phyloP scores from a whole-genome alignment of 2,329 filamentous ascomycete species.

The Colletotrichum magnum region DNA sequence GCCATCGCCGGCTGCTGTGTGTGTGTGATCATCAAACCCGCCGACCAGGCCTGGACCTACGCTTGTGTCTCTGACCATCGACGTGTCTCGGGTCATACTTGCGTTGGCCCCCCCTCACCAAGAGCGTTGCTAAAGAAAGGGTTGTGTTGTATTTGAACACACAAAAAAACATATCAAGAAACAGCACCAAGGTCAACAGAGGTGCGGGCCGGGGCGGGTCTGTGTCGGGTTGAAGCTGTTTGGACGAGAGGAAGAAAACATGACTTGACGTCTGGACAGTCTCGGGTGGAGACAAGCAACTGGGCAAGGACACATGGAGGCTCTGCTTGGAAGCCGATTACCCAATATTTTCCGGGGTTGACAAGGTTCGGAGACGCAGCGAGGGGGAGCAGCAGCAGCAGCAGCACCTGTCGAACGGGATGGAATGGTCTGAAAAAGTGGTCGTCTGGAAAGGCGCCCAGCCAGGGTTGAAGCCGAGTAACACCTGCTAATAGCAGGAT shows the following conservation, averaged over 20 bases:
- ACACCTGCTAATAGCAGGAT: background rate
- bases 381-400: background rate
- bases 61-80: background rate
- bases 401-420: background rate
- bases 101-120: background rate
- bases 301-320: slow-evolving; percentile 9
- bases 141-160: background rate
- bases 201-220: no score
- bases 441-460: background rate
- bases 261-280: slow-evolving; percentile 36
- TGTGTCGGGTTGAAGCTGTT: background rate
- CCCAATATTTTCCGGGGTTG: background rate
- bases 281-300: slow-evolving; percentile 29
- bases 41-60: background rate
- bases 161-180: no score
- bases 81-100: background rate
- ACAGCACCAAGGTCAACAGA: no score
- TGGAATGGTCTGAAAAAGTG: background rate
- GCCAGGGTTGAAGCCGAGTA: slow-evolving; percentile 5
- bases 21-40: slow-evolving; percentile 5
- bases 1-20: background rate
- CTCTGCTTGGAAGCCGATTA: slow-evolving; percentile 30
- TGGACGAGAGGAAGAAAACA: background rate
- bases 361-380: background rate
- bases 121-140: slow-evolving; percentile 15